Conservation (phyloP, 2,329 filamentous ascomycete species). For the Colletotrichum echinochloae region DNA sequence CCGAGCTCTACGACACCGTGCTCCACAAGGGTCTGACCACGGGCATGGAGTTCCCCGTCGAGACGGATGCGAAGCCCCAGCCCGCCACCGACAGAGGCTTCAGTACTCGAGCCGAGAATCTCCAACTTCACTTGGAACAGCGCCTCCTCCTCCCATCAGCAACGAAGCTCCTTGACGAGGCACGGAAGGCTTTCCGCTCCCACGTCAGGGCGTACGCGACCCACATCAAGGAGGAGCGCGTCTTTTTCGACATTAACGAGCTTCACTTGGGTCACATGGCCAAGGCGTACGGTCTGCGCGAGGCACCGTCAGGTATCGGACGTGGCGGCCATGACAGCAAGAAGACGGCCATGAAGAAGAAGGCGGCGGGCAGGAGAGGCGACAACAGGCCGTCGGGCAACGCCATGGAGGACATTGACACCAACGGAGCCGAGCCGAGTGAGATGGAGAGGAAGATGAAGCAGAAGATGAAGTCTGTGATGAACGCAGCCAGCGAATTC, state of each 20-base stretch:
- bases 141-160: constrained; percentile 57
- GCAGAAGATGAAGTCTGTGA: constrained; percentile 70
- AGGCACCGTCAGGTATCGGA: constrained; percentile 87
- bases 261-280: constrained; percentile 93
- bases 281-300: constrained; percentile 91
- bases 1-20: constrained; percentile 65
- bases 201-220: constrained; percentile 96
- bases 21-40: constrained; percentile 75
- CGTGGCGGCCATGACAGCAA: constrained; percentile 63
- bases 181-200: constrained; percentile 87
- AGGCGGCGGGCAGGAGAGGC: constrained; percentile 43
- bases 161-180: constrained; percentile 80
- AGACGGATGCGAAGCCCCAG: constrained; percentile 67
- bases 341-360: constrained; percentile 52
- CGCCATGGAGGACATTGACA: constrained; percentile 46
- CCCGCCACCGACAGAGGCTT: constrained; percentile 59
- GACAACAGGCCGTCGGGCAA: constrained; percentile 41
- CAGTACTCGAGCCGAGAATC: constrained; percentile 62
- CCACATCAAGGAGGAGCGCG: constrained; percentile 85
- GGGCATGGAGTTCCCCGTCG: constrained; percentile 74
- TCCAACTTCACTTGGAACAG: constrained; percentile 72
- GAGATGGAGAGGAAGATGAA: constrained; percentile 73
- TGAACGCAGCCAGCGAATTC: constrained; percentile 72
- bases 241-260: constrained; percentile 90
- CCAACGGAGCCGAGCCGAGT: constrained; percentile 50